These are phyloP conservation scores for Pythium scleroteichum DNA, from an alignment of 352 stramenopile genomes.

Conservation along the genomic window DNA sequence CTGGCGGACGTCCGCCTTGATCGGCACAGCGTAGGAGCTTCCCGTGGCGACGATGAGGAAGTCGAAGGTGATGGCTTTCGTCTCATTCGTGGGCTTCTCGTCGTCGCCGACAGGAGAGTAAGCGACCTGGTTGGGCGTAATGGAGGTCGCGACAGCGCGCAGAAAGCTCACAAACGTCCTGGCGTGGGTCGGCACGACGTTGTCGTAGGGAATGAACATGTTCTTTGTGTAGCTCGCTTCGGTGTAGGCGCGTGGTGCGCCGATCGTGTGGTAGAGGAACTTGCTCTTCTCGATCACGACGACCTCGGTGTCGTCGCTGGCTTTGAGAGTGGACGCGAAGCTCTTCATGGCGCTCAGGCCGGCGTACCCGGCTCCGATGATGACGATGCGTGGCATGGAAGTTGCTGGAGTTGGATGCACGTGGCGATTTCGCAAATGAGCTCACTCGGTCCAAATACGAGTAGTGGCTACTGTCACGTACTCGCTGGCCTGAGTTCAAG, in stretches of 20 bases:
- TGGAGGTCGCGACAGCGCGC: slow-evolving; percentile 22
- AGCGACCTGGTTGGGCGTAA: slow-evolving; percentile 37
- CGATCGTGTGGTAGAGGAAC: slow-evolving; percentile 51
- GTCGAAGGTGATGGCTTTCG: slow-evolving; percentile 49
- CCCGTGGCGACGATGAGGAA: slow-evolving; percentile 64
- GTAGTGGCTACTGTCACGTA: too few species aligned
- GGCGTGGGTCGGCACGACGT: slow-evolving; percentile 38
- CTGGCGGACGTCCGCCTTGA: slow-evolving; percentile 36
- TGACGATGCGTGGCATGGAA: slow-evolving; percentile 44
- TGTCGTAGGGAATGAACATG: slow-evolving; percentile 53
- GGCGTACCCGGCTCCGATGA: slow-evolving; percentile 53
- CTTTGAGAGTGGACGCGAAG: slow-evolving; percentile 21
- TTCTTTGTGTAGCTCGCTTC: slow-evolving; percentile 37
- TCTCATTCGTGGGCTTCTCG: slow-evolving; percentile 28
- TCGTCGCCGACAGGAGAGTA: slow-evolving; percentile 37
- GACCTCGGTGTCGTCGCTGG: slow-evolving; percentile 44
- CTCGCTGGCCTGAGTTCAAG: too few species aligned
- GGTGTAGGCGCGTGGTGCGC: slow-evolving; percentile 51
- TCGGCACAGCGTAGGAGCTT: slow-evolving; percentile 56
- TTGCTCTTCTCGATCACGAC: slow-evolving; percentile 59
- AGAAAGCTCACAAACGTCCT: slow-evolving; percentile 19
- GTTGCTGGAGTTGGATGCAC: too few species aligned
- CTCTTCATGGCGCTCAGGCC: slow-evolving; percentile 46
- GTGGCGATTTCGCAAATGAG: too few species aligned
- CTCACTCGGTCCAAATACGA: too few species aligned